Evolutionary conservation across 2,329 filamentous ascomycete genomes (phyloP).

Genomic region (Chaetomiaceae sp.): DNA sequence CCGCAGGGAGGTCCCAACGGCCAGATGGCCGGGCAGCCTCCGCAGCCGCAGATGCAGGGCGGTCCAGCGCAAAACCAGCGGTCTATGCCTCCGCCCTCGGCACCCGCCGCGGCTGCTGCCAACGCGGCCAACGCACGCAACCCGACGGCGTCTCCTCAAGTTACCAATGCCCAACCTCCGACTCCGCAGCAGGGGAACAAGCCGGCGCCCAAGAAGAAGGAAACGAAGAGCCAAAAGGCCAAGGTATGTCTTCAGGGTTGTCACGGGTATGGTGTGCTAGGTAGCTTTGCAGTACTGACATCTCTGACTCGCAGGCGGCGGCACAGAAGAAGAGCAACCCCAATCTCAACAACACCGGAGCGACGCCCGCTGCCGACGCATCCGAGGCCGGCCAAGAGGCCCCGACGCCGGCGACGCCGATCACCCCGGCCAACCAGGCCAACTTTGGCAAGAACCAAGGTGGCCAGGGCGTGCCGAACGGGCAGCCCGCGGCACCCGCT

Average conservation of each 20-base stretch:
- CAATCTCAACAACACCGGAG: slow-evolving; percentile 42
- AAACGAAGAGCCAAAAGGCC: slow-evolving; percentile 55
- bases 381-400: slow-evolving; percentile 49
- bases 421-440: slow-evolving; percentile 50
- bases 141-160: slow-evolving; percentile 56
- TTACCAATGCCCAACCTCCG: slow-evolving; percentile 61
- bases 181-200: slow-evolving; percentile 71
- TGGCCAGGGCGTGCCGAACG: slow-evolving; percentile 35
- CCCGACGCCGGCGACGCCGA: slow-evolving; percentile 57
- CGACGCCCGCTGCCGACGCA: slow-evolving; percentile 52
- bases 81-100: slow-evolving; percentile 61
- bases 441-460: slow-evolving; percentile 44
- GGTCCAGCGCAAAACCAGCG: slow-evolving; percentile 60
- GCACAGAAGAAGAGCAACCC: slow-evolving; percentile 59
- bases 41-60: slow-evolving; percentile 52
- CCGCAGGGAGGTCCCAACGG: slow-evolving; percentile 38
- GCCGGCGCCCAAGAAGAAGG: slow-evolving; percentile 72
- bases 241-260: slow-evolving; percentile 51
- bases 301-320: slow-evolving; percentile 39
- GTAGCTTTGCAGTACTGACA: slow-evolving; percentile 14
- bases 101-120: slow-evolving; percentile 37
- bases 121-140: slow-evolving; percentile 44
- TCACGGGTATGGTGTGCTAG: neutral
- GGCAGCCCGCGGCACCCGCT: slow-evolving; percentile 39
- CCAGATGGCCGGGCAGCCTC: slow-evolving; percentile 39